Conservation (phyloP, 305 asterid species). For the Rubia balearica region DNA sequence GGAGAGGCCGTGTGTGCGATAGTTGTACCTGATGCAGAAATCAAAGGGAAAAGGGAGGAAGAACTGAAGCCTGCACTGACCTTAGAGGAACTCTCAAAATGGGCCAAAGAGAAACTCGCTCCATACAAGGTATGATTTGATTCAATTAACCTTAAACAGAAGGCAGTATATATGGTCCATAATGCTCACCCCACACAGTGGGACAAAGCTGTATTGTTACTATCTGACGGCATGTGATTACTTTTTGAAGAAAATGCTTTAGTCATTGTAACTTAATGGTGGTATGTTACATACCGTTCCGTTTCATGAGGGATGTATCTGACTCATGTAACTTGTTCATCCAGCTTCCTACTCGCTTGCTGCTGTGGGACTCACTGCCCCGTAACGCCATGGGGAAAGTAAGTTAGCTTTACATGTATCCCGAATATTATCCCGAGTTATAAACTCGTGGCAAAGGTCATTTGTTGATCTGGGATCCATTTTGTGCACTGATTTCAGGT, state of each 20-base stretch:
- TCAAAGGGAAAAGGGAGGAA: constrained; percentile 46
- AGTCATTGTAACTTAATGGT: no score
- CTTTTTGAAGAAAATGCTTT: no score
- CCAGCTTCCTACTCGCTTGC: constrained; percentile 71
- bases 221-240: neutral
- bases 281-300: no score
- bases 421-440: neutral
- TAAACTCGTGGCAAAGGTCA: neutral
- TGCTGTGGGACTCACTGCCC: constrained; percentile 78
- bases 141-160: neutral
- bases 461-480: neutral
- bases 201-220: no score
- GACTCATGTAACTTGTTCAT: neutral
- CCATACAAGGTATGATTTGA: constrained; percentile 73
- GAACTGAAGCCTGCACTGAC: constrained; percentile 70
- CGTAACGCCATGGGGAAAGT: constrained; percentile 99
- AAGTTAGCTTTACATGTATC: constrained; percentile 1
- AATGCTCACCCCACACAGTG: neutral
- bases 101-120: constrained; percentile 96
- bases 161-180: neutral
- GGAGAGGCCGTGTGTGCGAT: constrained; percentile 85
- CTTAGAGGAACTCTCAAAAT: constrained; percentile 58
- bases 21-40: constrained; percentile 58
- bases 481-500: constrained; percentile 35
- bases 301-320: neutral